A percentile compares a stretch with the other conserved stretches of the same genome.
These are phyloP conservation scores for Scleroderma bovista DNA, from an alignment of 768 basidiomycete genomes.

Conservation along the genomic window DNA sequence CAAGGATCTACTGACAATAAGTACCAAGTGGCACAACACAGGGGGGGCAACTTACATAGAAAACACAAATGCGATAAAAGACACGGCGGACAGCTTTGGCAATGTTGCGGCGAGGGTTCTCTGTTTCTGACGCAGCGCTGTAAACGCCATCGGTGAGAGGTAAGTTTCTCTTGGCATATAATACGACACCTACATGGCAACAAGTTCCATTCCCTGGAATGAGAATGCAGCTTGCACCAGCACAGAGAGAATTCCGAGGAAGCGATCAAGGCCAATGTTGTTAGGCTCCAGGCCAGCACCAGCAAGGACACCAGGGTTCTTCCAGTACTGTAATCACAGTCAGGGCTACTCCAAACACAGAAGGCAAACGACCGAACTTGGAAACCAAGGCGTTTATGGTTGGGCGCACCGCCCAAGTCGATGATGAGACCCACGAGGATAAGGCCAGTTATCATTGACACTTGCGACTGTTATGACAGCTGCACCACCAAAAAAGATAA, in stretches of 20 bases:
- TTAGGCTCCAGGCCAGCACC: constrained; percentile 27
- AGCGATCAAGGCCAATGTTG: constrained; percentile 32
- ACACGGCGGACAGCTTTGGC: constrained; percentile 70
- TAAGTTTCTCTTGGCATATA: constrained; percentile 1
- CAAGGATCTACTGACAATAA: constrained; percentile 48
- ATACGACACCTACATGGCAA: constrained; percentile 51
- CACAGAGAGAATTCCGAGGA: constrained; percentile 37
- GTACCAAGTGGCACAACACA: not conserved
- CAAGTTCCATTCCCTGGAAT: constrained; percentile 72
- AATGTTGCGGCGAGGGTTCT: constrained; percentile 74
- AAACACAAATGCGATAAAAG: constrained; percentile 74
- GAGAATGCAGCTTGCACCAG: constrained; percentile 63
- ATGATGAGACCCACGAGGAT: constrained; percentile 60
- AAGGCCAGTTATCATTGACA: constrained; percentile 55
- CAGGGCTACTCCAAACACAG: not conserved
- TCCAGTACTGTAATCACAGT: constrained; percentile 48
- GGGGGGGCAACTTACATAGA: constrained; percentile 47
- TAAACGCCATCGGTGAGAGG: constrained; percentile 4
- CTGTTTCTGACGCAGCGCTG: constrained; percentile 72
- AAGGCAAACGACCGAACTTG: constrained; percentile 34
- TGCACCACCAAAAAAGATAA: not conserved
- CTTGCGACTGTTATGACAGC: constrained; percentile 26
- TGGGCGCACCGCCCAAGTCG: constrained; percentile 74
- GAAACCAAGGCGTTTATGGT: constrained; percentile 63
- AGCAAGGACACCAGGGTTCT: constrained; percentile 52